A percentile compares a stretch with the other conserved stretches of the same genome.
phyloP scores from a whole-genome alignment of 306 rosid species.

The Bauhinia variegata region DNA sequence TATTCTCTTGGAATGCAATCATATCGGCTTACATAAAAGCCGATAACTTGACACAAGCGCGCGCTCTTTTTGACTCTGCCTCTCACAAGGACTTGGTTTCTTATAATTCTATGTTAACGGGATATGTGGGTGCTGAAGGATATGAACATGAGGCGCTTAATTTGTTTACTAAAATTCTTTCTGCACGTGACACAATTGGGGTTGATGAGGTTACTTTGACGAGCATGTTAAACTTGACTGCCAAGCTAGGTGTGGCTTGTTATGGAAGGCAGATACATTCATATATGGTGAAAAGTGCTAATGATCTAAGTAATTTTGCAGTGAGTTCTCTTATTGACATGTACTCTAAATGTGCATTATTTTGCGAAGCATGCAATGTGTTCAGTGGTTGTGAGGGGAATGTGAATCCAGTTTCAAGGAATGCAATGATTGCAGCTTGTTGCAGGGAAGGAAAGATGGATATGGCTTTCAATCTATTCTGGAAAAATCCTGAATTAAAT shows the following conservation, averaged over 20 bases:
- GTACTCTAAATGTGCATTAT: constrained; percentile 77
- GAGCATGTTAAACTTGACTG: constrained; percentile 65
- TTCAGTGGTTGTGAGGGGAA: constrained; percentile 44
- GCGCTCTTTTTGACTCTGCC: constrained; percentile 55
- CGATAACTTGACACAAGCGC: constrained; percentile 59
- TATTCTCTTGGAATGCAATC: constrained; percentile 75
- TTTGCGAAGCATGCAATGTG: constrained; percentile 53
- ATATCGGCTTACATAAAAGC: constrained; percentile 61
- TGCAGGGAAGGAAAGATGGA: constrained; percentile 71
- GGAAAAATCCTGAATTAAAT: constrained; percentile 48
- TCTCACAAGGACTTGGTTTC: constrained; percentile 64
- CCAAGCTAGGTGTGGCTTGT: constrained; percentile 48
- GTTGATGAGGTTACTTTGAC: constrained; percentile 68
- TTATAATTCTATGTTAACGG: constrained; percentile 69
- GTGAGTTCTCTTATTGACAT: constrained; percentile 72
- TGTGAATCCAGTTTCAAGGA: constrained; percentile 65
- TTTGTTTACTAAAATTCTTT: constrained; percentile 62
- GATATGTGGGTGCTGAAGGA: constrained; percentile 57
- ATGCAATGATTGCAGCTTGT: constrained; percentile 82
- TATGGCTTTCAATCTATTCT: constrained; percentile 62
- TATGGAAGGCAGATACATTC: constrained; percentile 80
- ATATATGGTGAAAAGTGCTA: constrained; percentile 71
- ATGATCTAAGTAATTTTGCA: constrained; percentile 53
- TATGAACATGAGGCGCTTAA: constrained; percentile 54
- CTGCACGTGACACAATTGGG: constrained; percentile 42